Conservation (phyloP, 306 rosid species). For the Sicyos edulis region DNA sequence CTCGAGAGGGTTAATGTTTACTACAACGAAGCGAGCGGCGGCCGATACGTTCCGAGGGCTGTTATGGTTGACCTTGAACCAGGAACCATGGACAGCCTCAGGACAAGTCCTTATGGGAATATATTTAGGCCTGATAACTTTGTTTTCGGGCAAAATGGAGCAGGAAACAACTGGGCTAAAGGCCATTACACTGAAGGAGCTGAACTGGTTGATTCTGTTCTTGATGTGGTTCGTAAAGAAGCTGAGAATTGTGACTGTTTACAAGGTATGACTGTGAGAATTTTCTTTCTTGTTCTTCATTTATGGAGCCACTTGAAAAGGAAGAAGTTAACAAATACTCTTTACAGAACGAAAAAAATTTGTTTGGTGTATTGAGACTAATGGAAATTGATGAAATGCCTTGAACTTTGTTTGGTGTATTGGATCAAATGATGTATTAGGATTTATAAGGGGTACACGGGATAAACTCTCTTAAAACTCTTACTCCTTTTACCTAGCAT, state of each 20-base stretch:
- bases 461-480: too few species aligned
- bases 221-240: conserved; percentile 87
- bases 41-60: conserved; percentile 80
- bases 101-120: conserved; percentile 67
- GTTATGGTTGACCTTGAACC: conserved; percentile 88
- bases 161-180: conserved; percentile 49
- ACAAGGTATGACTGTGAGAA: conserved; percentile 43
- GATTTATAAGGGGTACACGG: too few species aligned
- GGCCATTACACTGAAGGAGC: conserved; percentile 70
- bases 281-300: background rate
- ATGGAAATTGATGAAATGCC: background rate
- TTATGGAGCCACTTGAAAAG: background rate
- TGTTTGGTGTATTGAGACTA: too few species aligned
- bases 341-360: background rate
- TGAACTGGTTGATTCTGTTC: conserved; percentile 78
- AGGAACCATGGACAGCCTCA: conserved; percentile 84
- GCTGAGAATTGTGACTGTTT: conserved; percentile 89
- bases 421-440: too few species aligned
- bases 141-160: conserved; percentile 84
- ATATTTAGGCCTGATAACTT: conserved; percentile 84
- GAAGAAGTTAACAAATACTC: background rate
- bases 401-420: background rate
- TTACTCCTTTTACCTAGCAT: too few species aligned
- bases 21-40: conserved; percentile 81
- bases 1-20: conserved; percentile 82